Base-by-base conservation (phyloP, 78 protist genomes). In the Emiliania huxleyi region DNA sequence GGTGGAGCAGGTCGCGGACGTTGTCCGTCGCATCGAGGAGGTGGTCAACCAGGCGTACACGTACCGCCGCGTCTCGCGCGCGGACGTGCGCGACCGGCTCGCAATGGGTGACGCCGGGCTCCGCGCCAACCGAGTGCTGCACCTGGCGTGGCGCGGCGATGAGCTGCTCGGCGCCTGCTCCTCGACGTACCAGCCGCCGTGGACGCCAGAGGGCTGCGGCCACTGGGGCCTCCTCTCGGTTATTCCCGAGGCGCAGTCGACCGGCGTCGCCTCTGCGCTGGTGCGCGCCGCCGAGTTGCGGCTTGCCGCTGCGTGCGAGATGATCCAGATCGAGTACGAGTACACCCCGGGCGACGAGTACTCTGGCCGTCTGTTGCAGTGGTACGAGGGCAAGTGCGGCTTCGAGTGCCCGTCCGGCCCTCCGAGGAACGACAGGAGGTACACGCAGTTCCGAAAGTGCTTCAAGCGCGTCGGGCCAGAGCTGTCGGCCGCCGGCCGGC, bases 261-360 rank as follows among this genome's bases (percentile, higher is more conserved):
- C 85, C 15, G 85, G 85, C 44, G 85, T 77, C 46, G 85, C 85
- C 23, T 40, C 48, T 19, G 85, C 85, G 22, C 1, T 77, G 22
- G 85, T 77, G 26, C 19, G 35, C n/a, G 85, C 85, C 4, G 85
- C 85, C 4, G 85, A 77, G 85, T 1, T 4, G 0, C 42, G 85
- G 23, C 85, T 77, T 19, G 85, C 85, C 26, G 5, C 35, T 18
- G 1, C 18, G 33, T 77, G 85, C 85, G 46, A 1, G 25, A 4
- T 1, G 18, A 26, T 77, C 19, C 85, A 77, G 85, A 77, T 77
- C 46, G 85, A 77, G 85, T 77, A 77, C 85, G 85, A 77, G 33
- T 77, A 21, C 85, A 40, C 44, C n/a, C 85, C 85, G 0, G 85
- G 46, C 46, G 19, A 77, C 46, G 48, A 18, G 35, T 40, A 37